Evolutionary conservation across 1,139 yeast species (phyloP).

Genomic region (Saccharomyces hybrid): DNA sequence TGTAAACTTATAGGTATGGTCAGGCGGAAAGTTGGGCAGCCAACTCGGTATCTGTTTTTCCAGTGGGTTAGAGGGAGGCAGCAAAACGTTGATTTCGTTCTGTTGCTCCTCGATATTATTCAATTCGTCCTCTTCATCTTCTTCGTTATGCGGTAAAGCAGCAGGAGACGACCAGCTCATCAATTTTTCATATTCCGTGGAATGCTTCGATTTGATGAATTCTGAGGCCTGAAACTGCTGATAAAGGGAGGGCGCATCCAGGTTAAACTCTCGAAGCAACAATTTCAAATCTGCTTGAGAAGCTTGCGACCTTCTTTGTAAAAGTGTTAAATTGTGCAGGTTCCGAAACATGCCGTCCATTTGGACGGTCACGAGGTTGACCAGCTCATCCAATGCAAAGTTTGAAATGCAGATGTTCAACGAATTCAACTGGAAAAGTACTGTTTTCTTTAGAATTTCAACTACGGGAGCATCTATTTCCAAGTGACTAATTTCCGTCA

Average conservation of each 20-base stretch:
- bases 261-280: constrained; percentile 40
- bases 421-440: constrained; percentile 36
- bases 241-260: constrained; percentile 42
- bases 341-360: constrained; percentile 42
- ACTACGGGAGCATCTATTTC: constrained; percentile 14
- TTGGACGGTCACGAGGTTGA: constrained; percentile 44
- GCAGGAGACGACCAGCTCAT: background rate
- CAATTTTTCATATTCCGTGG: background rate
- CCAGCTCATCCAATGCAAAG: constrained; percentile 42
- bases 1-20: constrained; percentile 77
- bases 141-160: background rate
- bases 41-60: constrained; percentile 61
- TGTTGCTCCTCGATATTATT: constrained; percentile 9
- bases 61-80: constrained; percentile 45
- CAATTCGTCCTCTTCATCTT: background rate
- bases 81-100: constrained; percentile 18
- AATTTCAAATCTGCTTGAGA: constrained; percentile 51
- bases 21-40: constrained; percentile 87
- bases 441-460: constrained; percentile 22
- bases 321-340: constrained; percentile 48
- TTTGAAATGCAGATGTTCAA: constrained; percentile 33
- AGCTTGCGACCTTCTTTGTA: constrained; percentile 63
- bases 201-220: background rate
- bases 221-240: constrained; percentile 19
- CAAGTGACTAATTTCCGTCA: constrained; percentile 6